Evolutionary conservation across 1,284 basidiomycete species (phyloP), one percentile per base, ranked within the genome.

Genomic region (Ganoderma lucidum): DNA sequence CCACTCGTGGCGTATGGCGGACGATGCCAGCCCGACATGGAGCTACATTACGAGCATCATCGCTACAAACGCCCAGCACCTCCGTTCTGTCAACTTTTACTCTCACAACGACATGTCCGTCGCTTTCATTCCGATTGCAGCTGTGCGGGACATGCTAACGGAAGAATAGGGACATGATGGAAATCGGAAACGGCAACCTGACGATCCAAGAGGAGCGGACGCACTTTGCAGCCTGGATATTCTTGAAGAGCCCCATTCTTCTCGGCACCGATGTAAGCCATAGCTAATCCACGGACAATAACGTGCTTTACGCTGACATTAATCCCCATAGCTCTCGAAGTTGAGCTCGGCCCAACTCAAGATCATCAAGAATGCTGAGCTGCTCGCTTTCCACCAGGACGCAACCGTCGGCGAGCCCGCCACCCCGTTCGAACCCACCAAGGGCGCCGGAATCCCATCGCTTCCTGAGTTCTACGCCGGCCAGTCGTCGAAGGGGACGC

Each of bases 301-400:
- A 10, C 9, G 15, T 56, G 6, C 55, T 14, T 45, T 1, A 15
- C 23, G 39, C 41, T 61, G 5, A 61, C 19, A 14, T 37, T 12
- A 28, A 37, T 9, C 58, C 23, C 58, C 55, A 45, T 67, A 88
- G 87, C 77, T 88, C 64, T 80, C 80, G 68, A 60, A 73, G 19
- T 79, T 89, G 58, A 81, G 73, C 63, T 69, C 76, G 14, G 78
- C 80, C 14, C 83, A 88, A 74, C 68, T 88, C 5, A 75, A 79
- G 6, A 86, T 88, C 61, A 81, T 88, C 66, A 86, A 79, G 62
- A 89, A 89, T 74, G 65, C 78, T 3, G 86, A 88, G 70, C 79
- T 88, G 3, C 80, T 89, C 62, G 86, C 84, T 2, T 88, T 88
- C 81, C 81, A 84, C 69, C 87, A 89, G 77, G 87, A 88, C 71